Evolutionary conservation across 148 eudicot species (phyloP).

Genomic region (Persicaria maculosa): DNA sequence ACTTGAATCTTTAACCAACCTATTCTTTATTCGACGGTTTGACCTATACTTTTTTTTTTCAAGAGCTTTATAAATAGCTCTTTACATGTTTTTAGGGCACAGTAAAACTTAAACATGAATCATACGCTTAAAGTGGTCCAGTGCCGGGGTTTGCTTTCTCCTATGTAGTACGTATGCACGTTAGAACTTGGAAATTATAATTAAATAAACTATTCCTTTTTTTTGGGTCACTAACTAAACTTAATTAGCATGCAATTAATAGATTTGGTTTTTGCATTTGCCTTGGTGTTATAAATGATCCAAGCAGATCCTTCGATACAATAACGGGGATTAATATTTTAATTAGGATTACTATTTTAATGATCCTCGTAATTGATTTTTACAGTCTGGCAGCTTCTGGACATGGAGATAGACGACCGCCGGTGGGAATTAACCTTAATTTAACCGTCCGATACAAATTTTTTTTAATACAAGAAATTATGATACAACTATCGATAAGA

Average conservation of each 20-base stretch:
- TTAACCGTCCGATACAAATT: background rate
- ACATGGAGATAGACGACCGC: background rate
- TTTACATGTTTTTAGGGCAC: background rate
- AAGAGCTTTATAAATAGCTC: too few relatives aligned
- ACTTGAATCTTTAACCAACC: too few relatives aligned
- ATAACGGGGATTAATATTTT: background rate
- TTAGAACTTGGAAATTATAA: background rate
- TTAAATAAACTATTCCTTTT: background rate
- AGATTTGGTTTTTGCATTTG: background rate
- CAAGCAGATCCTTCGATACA: background rate
- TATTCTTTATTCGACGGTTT: too few relatives aligned
- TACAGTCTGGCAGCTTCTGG: constrained; percentile 3
- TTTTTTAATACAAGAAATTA: too few relatives aligned
- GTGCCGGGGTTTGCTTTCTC: background rate
- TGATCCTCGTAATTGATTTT: constrained; percentile 8
- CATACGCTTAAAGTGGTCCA: background rate
- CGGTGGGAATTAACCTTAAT: background rate
- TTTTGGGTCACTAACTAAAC: background rate
- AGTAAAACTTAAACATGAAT: background rate
- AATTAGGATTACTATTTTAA: background rate
- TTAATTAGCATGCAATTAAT: background rate
- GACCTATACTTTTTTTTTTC: too few relatives aligned
- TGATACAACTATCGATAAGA: too few relatives aligned
- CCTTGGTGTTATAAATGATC: background rate
- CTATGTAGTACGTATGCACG: too few relatives aligned